Evolutionary conservation across 1,284 basidiomycete species (phyloP), one percentile per base, ranked within the genome.

Genomic region (Boletus sp.): DNA sequence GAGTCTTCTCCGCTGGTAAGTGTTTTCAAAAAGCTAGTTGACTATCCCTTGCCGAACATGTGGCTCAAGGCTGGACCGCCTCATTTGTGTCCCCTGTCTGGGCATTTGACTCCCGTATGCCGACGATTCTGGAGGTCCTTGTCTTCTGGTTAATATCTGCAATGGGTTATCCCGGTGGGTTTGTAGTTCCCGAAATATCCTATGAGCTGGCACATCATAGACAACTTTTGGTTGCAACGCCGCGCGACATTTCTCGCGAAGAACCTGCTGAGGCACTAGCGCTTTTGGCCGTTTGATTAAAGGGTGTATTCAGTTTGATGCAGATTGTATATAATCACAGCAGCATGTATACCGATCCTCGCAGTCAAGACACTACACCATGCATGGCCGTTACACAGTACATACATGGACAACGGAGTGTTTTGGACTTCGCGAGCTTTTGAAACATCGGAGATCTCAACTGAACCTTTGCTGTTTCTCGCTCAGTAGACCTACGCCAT

Each of bases 1-100:
- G 89, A 4, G 80, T 76, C 22, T 91, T 89, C 68, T 84, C 86
- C 12, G 62, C 71, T 66, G 84, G 89, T 86, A 56, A 54, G 73
- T 64, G 51, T 39, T 36, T 56, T 27, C 22, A 36, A n/a, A 51
- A 20, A 44, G n/a, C 16, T 18, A 4, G 20, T 15, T 16, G n/a
- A 48, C n/a, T 39, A 31, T 48, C 39, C 36, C 36, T 46, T 57
- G 31, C 59, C 22, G 35, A 37, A 69, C 53, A 15, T 18, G 39
- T 51, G 22, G 27, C 15, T 31, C 48, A 57, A 88, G 87, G 82
- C 22, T 82, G 82, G 78, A 81, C 79, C 1, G 69, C 75, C 39
- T 84, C 77, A 5, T 82, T 79, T 55, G 76, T 82, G 18, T 78
- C 80, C 6, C 69, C 73, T 24, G 71, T 80, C 27, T 79, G 77